Base-by-base conservation (phyloP, 768 basidiomycete genomes). In the Xerocomellus chrysenteron region DNA sequence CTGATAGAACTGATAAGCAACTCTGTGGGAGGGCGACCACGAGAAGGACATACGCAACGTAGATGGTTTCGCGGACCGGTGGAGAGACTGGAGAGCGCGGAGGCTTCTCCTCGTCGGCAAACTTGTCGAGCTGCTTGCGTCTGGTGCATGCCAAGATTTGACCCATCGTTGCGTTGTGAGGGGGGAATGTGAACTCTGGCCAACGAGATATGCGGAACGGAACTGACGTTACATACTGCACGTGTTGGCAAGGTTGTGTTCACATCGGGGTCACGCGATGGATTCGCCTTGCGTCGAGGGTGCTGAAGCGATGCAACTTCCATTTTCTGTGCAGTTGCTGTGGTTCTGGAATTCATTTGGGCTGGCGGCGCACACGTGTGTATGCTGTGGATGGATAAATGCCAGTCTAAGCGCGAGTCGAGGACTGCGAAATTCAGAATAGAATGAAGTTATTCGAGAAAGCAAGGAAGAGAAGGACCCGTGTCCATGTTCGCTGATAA, bases 1-100 rank as follows among this genome's bases (percentile, higher is more conserved):
- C 69, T 70, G 60, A 63, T 50, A 58, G 51, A 56, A 60, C 52
- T 55, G 68, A 71, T 70, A 69, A 69, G 69, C 40, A 61, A 14
- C 30, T 0, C 13, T 39, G 45, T 19, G 46, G n/a, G 55, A 39
- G 32, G 40, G 26, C n/a, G 28, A 47, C 17, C 9, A 39, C 30
- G 42, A 42, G 12, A 40, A 43, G 11, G 49, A 70, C 69, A 21
- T 68, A 70, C 69, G 50, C 58, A 55, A 70, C 35, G 48, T 67
- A 70, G 47, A 71, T 55, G 39, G 70, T 69, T 60, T 71, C 68
- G 32, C 51, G 56, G 42, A 41, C 63, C 14, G 55, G 56, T 2
- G 65, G 56, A 9, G 58, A 35, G 2, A 48, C 40, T n/a, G 60
- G 62, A 0, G 65, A 50, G 40, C 48, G 35, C 4, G 66, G 58